Evolutionary conservation across 2,329 filamentous ascomycete genomes (phyloP).

Genomic region (Aotearoamyces nothofagi): DNA sequence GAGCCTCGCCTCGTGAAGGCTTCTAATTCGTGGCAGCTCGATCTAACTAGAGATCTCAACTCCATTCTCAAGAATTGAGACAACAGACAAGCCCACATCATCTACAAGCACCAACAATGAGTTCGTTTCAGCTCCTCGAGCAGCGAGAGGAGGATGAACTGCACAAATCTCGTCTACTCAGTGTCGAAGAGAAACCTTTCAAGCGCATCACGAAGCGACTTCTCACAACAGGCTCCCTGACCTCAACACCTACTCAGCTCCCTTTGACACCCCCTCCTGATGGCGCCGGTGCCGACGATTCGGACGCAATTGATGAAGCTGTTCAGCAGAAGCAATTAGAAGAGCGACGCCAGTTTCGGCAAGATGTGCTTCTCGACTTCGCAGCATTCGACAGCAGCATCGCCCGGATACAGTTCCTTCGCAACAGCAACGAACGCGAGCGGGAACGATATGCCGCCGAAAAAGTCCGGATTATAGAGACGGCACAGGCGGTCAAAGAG

Average conservation of each 20-base stretch:
- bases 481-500: constrained; percentile 62
- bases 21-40: no score
- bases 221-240: constrained; percentile 49
- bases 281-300: constrained; percentile 18
- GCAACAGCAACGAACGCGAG: constrained; percentile 69
- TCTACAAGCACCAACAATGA: no score
- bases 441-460: constrained; percentile 70
- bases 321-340: constrained; percentile 33
- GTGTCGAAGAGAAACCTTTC: constrained; percentile 86
- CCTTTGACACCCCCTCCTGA: constrained; percentile 56
- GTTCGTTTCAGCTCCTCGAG: constrained; percentile 51
- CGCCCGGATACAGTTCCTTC: constrained; percentile 74
- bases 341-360: constrained; percentile 54
- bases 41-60: background rate
- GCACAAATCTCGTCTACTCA: constrained; percentile 74
- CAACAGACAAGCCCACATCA: no score
- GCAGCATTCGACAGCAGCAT: constrained; percentile 77
- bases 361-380: constrained; percentile 80
- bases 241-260: constrained; percentile 36
- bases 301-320: constrained; percentile 25
- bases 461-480: constrained; percentile 62
- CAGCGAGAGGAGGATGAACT: constrained; percentile 69
- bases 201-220: constrained; percentile 77
- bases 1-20: no score
- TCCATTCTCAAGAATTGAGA: no score